These are phyloP conservation scores for Physcomitrellopsis africana DNA, from an alignment of 225 moss, liverwort and hornwort genomes.

Conservation along the genomic window DNA sequence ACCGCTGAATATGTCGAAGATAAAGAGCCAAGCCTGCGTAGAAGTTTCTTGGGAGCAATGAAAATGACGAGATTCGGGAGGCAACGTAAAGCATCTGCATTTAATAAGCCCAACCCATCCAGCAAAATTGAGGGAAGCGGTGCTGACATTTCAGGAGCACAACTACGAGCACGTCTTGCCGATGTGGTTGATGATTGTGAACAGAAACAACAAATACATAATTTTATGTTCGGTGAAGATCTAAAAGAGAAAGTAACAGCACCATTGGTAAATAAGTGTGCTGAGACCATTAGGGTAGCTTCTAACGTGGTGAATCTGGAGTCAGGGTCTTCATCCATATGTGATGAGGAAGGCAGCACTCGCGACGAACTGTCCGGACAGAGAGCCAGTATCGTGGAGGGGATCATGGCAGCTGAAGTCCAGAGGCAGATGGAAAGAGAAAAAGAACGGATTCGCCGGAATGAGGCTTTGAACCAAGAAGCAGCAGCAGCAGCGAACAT, in stretches of 20 bases:
- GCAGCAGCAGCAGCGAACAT: not conserved
- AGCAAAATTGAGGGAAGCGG: not conserved
- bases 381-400: slow-evolving; percentile 15
- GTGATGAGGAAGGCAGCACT: not conserved
- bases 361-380: slow-evolving; percentile 6
- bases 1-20: not conserved
- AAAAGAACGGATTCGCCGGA: not conserved
- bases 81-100: not conserved
- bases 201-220: not conserved
- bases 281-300: not conserved
- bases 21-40: not conserved
- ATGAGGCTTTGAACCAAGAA: slow-evolving; percentile 22
- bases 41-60: not conserved
- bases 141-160: not conserved
- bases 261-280: not conserved
- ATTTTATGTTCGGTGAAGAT: not conserved
- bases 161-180: not conserved
- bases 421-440: slow-evolving; percentile 32
- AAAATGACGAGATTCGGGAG: not conserved
- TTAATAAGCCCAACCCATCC: not conserved
- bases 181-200: not conserved
- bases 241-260: not conserved
- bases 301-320: not conserved
- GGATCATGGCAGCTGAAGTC: slow-evolving; percentile 31
- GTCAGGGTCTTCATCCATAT: not conserved